These are phyloP conservation scores for Solioccasus polychromus DNA, from an alignment of 768 basidiomycete species.

Conservation along the genomic window DNA sequence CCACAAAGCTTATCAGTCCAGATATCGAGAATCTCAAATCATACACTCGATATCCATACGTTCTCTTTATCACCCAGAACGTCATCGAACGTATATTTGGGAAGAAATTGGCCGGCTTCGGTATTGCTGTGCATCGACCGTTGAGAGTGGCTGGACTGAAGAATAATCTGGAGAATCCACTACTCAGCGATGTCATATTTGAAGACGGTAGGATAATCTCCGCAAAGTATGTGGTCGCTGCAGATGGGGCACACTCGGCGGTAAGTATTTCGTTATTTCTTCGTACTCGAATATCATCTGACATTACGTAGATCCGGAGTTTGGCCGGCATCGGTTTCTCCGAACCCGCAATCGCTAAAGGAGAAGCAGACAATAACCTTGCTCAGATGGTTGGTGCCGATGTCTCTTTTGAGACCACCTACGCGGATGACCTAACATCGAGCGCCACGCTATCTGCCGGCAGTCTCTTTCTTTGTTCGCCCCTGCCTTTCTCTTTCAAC, in stretches of 20 bases:
- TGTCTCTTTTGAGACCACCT: constrained; percentile 23
- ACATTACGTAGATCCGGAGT: neutral
- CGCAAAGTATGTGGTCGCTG: neutral
- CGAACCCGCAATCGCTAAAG: constrained; percentile 37
- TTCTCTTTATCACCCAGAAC: constrained; percentile 30
- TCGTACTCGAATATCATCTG: neutral
- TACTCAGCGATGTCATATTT: constrained; percentile 38
- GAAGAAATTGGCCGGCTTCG: constrained; percentile 6
- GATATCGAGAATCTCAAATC: constrained; percentile 36
- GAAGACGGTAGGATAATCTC: constrained; percentile 36
- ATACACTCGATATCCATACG: constrained; percentile 39
- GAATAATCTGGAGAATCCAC: constrained; percentile 22
- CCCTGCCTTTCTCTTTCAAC: constrained; percentile 23
- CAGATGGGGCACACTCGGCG: neutral
- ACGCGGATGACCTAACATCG: neutral
- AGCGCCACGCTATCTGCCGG: constrained; percentile 8
- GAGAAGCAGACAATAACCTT: constrained; percentile 26
- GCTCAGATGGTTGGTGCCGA: constrained; percentile 45
- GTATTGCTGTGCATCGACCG: constrained; percentile 34
- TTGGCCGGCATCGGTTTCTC: neutral
- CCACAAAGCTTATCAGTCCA: constrained; percentile 20
- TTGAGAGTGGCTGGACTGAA: constrained; percentile 38
- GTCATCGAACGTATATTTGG: constrained; percentile 37
- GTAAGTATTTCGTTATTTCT: neutral
- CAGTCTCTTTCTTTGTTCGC: constrained; percentile 35